Conservation (phyloP, 305 asterid genomes). For the Fraxinus nigra region DNA sequence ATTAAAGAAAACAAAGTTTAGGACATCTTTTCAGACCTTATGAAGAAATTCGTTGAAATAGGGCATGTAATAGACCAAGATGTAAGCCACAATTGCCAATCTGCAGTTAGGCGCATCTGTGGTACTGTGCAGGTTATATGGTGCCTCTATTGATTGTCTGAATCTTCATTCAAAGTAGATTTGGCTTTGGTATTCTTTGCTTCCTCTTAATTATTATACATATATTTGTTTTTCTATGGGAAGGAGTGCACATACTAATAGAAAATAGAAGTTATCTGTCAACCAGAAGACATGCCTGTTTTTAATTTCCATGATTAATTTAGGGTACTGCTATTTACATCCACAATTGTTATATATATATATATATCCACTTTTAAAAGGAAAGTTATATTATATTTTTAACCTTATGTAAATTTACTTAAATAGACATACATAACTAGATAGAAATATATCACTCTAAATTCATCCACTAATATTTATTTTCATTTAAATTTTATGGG, state of each 20-base stretch:
- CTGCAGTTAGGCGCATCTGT: not conserved
- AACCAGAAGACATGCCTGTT: not conserved
- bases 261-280: not conserved
- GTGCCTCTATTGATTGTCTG: not conserved
- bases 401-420: too few species aligned
- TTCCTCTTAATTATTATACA: not conserved
- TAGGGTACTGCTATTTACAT: too few species aligned
- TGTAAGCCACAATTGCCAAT: not conserved
- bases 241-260: not conserved
- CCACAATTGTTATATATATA: too few species aligned
- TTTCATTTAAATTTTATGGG: too few species aligned
- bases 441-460: too few species aligned
- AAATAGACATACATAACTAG: too few species aligned
- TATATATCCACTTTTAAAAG: too few species aligned
- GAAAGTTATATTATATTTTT: too few species aligned
- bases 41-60: not conserved
- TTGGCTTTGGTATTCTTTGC: not conserved
- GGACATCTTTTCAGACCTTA: not conserved
- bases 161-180: not conserved
- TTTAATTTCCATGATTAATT: not conserved
- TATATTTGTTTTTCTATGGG: not conserved
- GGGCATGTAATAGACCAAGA: not conserved
- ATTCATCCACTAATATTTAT: too few species aligned
- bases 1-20: not conserved
- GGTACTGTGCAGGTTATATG: not conserved